These are phyloP conservation scores for Pichia sp. DNA, from an alignment of 1,139 yeast species.

Conservation along the genomic window DNA sequence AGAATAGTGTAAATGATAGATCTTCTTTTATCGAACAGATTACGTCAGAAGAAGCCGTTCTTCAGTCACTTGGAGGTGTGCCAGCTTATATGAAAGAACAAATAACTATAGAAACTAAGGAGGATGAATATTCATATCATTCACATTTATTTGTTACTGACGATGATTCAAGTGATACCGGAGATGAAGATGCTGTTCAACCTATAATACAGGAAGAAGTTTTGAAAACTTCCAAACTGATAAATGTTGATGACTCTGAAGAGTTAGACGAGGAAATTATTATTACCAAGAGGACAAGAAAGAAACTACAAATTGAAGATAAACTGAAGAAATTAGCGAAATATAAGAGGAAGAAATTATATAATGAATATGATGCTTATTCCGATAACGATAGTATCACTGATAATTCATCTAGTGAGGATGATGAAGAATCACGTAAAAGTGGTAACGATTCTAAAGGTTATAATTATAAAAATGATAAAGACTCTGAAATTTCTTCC, in stretches of 20 bases:
- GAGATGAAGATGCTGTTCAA: background rate
- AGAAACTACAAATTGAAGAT: background rate
- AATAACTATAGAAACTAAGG: background rate
- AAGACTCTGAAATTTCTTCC: background rate
- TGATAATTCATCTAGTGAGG: background rate
- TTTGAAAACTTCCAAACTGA: no score
- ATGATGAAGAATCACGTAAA: background rate
- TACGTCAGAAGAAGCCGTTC: no score
- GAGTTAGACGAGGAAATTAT: background rate
- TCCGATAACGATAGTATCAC: background rate
- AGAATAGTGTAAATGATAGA: no score
- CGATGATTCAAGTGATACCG: background rate
- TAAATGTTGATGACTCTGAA: background rate
- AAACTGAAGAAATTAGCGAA: background rate
- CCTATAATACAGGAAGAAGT: background rate
- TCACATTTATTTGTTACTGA: conserved; percentile 7
- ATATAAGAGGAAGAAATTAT: background rate
- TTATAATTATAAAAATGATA: background rate
- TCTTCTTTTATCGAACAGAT: no score
- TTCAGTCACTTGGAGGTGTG: no score
- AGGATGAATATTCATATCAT: background rate
- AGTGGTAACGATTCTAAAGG: background rate
- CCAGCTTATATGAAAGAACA: no score
- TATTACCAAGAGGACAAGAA: background rate
- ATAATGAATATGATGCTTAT: background rate